Evolutionary conservation across 202 grass and related monocot genomes (phyloP), one percentile per base, ranked within the genome.

Genomic region (Carex sylvatica): DNA sequence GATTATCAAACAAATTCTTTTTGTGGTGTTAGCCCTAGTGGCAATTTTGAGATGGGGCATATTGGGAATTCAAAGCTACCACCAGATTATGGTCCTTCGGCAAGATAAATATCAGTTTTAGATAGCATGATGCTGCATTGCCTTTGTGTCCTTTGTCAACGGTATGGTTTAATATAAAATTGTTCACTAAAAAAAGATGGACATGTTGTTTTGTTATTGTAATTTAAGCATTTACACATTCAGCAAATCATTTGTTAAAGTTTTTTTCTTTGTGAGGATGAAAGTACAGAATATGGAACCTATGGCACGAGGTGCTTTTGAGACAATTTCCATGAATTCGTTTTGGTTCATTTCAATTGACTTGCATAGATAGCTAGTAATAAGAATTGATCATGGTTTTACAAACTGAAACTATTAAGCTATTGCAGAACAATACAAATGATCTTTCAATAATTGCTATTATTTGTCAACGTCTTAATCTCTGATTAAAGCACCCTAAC

Each of bases 31-130:
- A 40, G 36, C 36, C 36, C 1, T 65, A 28, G 61, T 28, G 44
- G 19, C 5, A 47, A 15, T 16, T 66, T 81, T 66, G 78, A 81
- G 61, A 81, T 81, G 78, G 60, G 4, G 7, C 20, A 9, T 16
- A 52, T 65, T 18, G 18, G 38, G 35, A 35, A 20, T 7, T 22
- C 13, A 1, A 23, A 1, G 5, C 36, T 24, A 81, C 19, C 6
- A 40, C 6, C 28, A 49, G 78, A 47, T 47, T 47, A 47, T 26
- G 78, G 78, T 47, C 78, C 78, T 30, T 26, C 22, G 2, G 36
- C 60, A 81, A 44, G 60, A 81, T 81, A 66, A 64, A 36, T 20
- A 74, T 74, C 70, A 74, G 28, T 13, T 66, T 66, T 16, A 66
- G 15, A 6, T 30, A 35, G 10, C 31, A 35, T 4, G 24, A 13